Conservation (phyloP, 116 monocot genomes). For the Papilionanthe hybrid region DNA sequence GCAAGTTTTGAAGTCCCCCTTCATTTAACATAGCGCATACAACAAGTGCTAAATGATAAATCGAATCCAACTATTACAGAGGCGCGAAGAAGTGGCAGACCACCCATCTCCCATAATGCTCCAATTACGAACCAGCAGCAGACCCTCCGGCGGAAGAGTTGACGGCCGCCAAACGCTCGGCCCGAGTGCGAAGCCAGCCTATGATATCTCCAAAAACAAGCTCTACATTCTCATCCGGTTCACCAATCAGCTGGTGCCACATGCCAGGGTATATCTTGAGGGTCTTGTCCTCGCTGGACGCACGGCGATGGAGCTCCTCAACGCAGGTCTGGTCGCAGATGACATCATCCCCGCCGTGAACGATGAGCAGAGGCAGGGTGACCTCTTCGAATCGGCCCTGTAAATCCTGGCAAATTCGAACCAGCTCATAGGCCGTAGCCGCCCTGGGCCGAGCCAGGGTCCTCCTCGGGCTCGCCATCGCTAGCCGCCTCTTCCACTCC, state of each 20-base stretch:
- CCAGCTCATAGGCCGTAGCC: constrained; percentile 73
- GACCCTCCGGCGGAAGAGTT: not conserved
- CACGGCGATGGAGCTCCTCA: constrained; percentile 65
- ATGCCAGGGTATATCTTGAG: constrained; percentile 62
- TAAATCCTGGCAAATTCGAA: constrained; percentile 65
- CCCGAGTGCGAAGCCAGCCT: constrained; percentile 48
- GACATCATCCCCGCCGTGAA: constrained; percentile 70
- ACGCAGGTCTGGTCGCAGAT: constrained; percentile 68
- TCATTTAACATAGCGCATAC: no score
- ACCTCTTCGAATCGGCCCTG: constrained; percentile 69
- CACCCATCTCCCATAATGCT: no score
- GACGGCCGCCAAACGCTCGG: constrained; percentile 1
- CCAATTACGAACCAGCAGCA: not conserved
- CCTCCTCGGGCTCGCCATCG: constrained; percentile 59
- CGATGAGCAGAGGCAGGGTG: constrained; percentile 63
- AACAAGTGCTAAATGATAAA: no score
- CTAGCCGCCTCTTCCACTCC: constrained; percentile 82
- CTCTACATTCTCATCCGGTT: constrained; percentile 78
- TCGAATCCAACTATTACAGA: no score
- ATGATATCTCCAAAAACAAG: constrained; percentile 65
- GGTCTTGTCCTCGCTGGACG: constrained; percentile 77
- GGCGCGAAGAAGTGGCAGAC: no score
- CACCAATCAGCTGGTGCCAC: constrained; percentile 88
- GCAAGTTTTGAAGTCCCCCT: no score
- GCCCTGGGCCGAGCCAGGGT: constrained; percentile 44